Evolutionary conservation across 2,329 filamentous ascomycete species (phyloP), one percentile per base, ranked within the genome.

Genomic region (Thyridium curvatum): DNA sequence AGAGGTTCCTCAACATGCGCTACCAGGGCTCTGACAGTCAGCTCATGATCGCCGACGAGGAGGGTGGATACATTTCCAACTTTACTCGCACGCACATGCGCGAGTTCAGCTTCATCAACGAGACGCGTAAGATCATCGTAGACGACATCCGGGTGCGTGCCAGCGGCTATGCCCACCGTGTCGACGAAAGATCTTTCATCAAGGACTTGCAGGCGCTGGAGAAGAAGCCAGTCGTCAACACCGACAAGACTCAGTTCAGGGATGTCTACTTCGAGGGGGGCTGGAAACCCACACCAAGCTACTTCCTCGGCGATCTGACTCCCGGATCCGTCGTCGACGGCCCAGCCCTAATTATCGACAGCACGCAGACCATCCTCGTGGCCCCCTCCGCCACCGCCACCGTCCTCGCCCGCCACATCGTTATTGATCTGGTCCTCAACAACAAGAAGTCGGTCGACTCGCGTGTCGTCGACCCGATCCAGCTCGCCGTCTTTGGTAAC

Each of bases 401-500:
- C 8, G 26, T 37, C n/a, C 21, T 37, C 12, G 16, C 83, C 12
- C 30, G 30, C 10, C 36, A 38, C 18, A 18, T 38, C 10, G 17
- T 38, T 26, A 18, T 38, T 10, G 35, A 37, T 15, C 35, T 37
- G 21, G 21, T 26, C 6, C 21, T 26, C 21, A 26, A 26, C 31
- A 16, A 32, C 13, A n/a, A 16, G 13, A 32, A 32, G 30, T 60
- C 38, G 82, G 31, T 75, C 81, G 38, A 85, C 79, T 42, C 44
- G 26, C 45, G 59, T 28, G 69, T 76, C 18, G 77, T 87, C 2
- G 79, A 86, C 53, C 82, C 82, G 0, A 84, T 89, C 48, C 72
- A 85, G 57, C 69, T 90, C 1, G 82, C 77, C 47, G 82, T 90
- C 42, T 89, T 90, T 51, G 82, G 79, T 0, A 84, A 89, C 56